phyloP scores from a whole-genome alignment of 2,329 filamentous ascomycete species.

The Trichocomaceae sp. region DNA sequence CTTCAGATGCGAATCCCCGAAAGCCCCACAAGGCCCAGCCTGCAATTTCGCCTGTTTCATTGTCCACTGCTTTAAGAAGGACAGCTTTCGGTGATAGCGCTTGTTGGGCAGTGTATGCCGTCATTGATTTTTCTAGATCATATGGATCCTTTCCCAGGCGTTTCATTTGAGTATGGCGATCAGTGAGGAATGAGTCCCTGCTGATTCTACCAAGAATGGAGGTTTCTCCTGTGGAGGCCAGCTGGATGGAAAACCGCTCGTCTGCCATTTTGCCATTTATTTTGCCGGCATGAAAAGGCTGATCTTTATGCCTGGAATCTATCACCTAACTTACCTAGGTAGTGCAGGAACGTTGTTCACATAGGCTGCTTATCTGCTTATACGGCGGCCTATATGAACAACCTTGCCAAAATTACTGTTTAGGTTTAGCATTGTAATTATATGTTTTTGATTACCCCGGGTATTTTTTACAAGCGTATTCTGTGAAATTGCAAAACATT shows the following conservation, averaged over 20 bases:
- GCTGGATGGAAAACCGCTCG: background rate
- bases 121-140: background rate
- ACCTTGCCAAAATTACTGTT: too few relatives aligned
- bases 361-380: too few relatives aligned
- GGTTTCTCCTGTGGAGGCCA: background rate
- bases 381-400: too few relatives aligned
- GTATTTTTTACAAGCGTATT: too few relatives aligned
- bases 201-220: background rate
- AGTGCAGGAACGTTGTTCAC: too few relatives aligned
- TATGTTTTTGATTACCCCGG: too few relatives aligned
- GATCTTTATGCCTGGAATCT: too few relatives aligned
- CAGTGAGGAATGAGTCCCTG: conserved; percentile 3
- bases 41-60: background rate
- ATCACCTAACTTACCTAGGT: too few relatives aligned
- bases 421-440: too few relatives aligned
- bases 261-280: background rate
- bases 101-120: background rate
- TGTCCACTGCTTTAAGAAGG: conserved; percentile 1
- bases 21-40: background rate
- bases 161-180: conserved; percentile 3
- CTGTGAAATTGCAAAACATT: too few relatives aligned
- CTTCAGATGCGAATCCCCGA: background rate
- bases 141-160: background rate
- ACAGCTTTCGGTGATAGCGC: background rate
- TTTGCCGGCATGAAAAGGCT: too few relatives aligned